Evolutionary conservation across 2,329 filamentous ascomycete genomes (phyloP).

Genomic region (Pyrenophora graminea): DNA sequence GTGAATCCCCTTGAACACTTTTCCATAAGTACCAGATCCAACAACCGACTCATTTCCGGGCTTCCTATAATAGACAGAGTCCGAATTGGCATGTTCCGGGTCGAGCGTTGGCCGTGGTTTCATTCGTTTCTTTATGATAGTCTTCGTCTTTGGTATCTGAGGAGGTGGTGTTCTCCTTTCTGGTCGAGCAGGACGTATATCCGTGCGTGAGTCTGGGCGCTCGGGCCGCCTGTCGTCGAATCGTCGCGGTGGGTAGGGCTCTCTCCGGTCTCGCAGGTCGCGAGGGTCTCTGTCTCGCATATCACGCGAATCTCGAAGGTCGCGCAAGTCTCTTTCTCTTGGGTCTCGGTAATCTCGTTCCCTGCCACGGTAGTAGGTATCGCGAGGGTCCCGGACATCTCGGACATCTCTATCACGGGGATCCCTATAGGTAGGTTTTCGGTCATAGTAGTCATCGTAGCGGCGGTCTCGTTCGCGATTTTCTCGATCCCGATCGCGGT

Average conservation of each 20-base stretch:
- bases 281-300: conserved; percentile 26
- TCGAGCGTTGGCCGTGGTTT: conserved; percentile 73
- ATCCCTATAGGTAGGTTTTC: conserved; percentile 35
- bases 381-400: conserved; percentile 24
- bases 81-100: conserved; percentile 73
- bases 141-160: conserved; percentile 55
- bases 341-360: conserved; percentile 22
- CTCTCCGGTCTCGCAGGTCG: conserved; percentile 34
- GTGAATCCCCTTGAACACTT: conserved; percentile 91
- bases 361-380: conserved; percentile 22
- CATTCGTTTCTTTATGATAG: conserved; percentile 68
- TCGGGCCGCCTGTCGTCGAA: conserved; percentile 31
- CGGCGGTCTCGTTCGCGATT: conserved; percentile 49
- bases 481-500: conserved; percentile 48
- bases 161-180: conserved; percentile 46
- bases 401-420: conserved; percentile 30
- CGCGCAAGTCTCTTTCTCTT: conserved; percentile 32
- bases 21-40: conserved; percentile 92
- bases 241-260: conserved; percentile 34
- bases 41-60: conserved; percentile 97
- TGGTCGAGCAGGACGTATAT: conserved; percentile 32
- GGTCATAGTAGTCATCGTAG: conserved; percentile 32
- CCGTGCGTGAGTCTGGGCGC: conserved; percentile 21
- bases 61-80: conserved; percentile 92
- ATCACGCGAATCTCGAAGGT: conserved; percentile 22